Base-by-base conservation (phyloP, 805 yeast genomes). In the Dipodascus geniculatus region DNA sequence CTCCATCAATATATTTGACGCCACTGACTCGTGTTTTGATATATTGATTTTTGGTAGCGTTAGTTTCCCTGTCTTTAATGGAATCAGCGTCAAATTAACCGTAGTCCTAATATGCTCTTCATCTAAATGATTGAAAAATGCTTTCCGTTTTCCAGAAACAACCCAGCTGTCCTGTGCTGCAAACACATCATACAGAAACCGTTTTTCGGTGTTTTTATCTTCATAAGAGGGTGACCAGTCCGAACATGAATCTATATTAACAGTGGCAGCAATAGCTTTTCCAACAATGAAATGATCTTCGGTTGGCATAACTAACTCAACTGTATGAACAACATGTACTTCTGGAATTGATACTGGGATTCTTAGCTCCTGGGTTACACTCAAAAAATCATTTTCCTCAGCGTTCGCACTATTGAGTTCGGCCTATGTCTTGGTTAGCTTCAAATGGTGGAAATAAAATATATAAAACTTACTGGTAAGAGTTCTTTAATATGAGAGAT, bases 51-150 rank as follows among this genome's bases (percentile, higher is more conserved):
- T 76, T 0, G 97, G 97, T 35, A 86, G 70, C 1, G 73, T 67
- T 8, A 90, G 63, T 55, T 82, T 81, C 0, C 98, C 97, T 22
- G 82, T 79, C 56, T 79, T 83, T 52, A 88, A 65, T 1, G 98
- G 97, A 16, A 87, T 75, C 56, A 90, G 66, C 2, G 76, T 69
- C 17, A 89, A 55, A 17, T 74, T 65, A 2, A 67, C 58, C 6
- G 58, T 60, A 2, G 61, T 42, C 17, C 48, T 23, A 38, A 50
- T 52, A 51, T 59, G 56, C 8, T 66, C 71, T 3, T 47, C 38
- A 9, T 48, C 44, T 1, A 38, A 50, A 2, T 75, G 66, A 1
- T 70, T 63, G 56, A 88, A 77, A 9, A 71, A 64, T 48, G 80
- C 79, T 54, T 72, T 74, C 55, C 80, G 80, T 56, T 77, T 73